These are phyloP conservation scores for Syzygium jambos DNA, from an alignment of 345 rosid genomes.

Conservation along the genomic window DNA sequence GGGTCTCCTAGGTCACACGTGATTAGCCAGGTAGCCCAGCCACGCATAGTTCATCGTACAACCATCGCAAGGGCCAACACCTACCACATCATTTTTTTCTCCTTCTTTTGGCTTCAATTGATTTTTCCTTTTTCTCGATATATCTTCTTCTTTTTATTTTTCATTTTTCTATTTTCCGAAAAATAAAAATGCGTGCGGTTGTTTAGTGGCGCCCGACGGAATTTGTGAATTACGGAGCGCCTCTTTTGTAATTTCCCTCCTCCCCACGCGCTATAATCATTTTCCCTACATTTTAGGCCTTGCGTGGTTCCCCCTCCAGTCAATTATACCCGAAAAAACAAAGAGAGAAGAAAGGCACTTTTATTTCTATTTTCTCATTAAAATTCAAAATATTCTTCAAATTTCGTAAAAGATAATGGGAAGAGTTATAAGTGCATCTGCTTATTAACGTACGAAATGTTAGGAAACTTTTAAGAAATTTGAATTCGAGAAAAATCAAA, in stretches of 20 bases:
- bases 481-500: not conserved
- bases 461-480: not conserved
- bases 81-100: not conserved
- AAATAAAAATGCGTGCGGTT: not conserved
- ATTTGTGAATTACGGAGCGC: not conserved
- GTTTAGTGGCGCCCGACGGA: not conserved
- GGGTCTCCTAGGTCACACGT: not conserved
- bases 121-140: not conserved
- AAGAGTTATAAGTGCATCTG: not conserved
- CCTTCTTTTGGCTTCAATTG: not conserved
- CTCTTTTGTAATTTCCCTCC: not conserved
- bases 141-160: not conserved
- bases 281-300: not conserved
- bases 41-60: not conserved
- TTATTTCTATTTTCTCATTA: not conserved
- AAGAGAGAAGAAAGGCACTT: not conserved
- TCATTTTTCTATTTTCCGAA: not conserved
- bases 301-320: too few species aligned
- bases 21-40: not conserved
- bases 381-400: not conserved
- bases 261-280: not conserved
- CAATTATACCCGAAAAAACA: not conserved
- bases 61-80: not conserved
- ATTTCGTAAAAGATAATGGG: too few species aligned
- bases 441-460: accelerated